These are phyloP conservation scores for Polytrichum commune DNA, from an alignment of 225 moss, liverwort and hornwort species.

Conservation along the genomic window DNA sequence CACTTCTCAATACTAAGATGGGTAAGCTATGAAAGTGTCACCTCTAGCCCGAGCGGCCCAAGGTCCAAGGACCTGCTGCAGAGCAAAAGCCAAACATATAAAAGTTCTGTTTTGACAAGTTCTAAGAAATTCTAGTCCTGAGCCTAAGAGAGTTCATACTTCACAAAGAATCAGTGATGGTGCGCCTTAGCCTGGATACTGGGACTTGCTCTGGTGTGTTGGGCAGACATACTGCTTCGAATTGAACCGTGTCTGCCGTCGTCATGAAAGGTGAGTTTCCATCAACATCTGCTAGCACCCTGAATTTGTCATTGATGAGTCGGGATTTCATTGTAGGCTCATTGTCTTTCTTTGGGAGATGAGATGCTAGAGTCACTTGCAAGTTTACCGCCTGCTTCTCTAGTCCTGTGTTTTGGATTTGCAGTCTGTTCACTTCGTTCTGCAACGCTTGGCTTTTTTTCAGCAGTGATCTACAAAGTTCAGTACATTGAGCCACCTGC, in stretches of 20 bases:
- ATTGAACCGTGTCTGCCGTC: conserved; percentile 12
- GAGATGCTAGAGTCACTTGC: conserved; percentile 9
- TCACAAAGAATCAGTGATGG: conserved; percentile 10
- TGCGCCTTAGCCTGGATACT: conserved; percentile 14
- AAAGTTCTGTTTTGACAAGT: conserved; percentile 6
- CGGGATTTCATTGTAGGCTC: conserved; percentile 12
- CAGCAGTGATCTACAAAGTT: conserved; percentile 40
- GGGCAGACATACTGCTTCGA: conserved; percentile 3
- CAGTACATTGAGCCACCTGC: conserved; percentile 13
- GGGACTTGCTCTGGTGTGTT: conserved; percentile 10
- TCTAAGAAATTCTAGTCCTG: neutral
- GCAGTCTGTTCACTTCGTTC: conserved; percentile 9
- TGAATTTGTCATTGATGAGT: conserved; percentile 18
- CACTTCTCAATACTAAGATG: too few relatives aligned
- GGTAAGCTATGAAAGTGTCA: too few relatives aligned
- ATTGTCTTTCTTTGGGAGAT: conserved; percentile 11
- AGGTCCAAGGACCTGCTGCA: conserved; percentile 31
- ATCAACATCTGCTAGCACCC: conserved; percentile 49
- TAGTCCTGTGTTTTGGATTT: conserved; percentile 13
- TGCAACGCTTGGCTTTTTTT: conserved; percentile 8
- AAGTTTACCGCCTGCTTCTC: conserved; percentile 23
- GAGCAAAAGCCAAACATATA: conserved; percentile 29
- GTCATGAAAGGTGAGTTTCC: conserved; percentile 30
- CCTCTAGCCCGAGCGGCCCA: conserved; percentile 40
- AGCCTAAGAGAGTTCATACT: neutral